Evolutionary conservation across 1,139 yeast genomes (phyloP), one percentile per base, ranked within the genome.

Genomic region (Yarrowia galli): DNA sequence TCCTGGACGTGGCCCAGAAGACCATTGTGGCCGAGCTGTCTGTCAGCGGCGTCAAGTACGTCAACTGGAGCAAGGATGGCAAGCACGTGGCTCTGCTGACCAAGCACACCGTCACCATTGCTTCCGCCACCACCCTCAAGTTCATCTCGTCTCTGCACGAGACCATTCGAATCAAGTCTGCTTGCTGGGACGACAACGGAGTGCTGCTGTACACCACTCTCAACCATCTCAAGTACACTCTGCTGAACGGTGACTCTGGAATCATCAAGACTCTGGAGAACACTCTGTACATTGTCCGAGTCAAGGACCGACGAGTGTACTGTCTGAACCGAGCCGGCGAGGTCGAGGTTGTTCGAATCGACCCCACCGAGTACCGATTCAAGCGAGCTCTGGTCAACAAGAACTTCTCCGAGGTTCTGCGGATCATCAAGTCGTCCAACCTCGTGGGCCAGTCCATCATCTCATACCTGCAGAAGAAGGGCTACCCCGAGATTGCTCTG

Each of bases 391-490:
- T 96, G 73, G 91, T 93, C 54, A 91, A 89, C 81, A 89, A 88
- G 78, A 92, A 95, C 78, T 95, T 92, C 80, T 87, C 87, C 72
- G 99, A 96, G 79, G 98, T 96, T 28, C 84, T 95, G 73, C 87
- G 97, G 74, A 87, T 96, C 73, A 95, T 96, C 78, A 89, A 87
- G 75, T 88, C 85, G 70, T 93, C 98, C 35, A 92, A 91, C 76
- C 84, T 96, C 75, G 99, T 96, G 68, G 99, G 99, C 72, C 98
- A 96, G 81, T 92, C 93, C 78, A 95, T 96, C 75, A 93, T 96
- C 77, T 95, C 96, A 9, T 96, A 95, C 78, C 84, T 96, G 75
- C 97, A 96, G 78, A 89, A 93, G 82, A 88, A 92, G 77, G 99
- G 99, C 2, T 95, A 89, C 78, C 98, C 99, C 20, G 80, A 79